Evolutionary conservation across 2,329 filamentous ascomycete species (phyloP), one percentile per base, ranked within the genome.

Genomic region (Pseudogymnoascus pannorum): DNA sequence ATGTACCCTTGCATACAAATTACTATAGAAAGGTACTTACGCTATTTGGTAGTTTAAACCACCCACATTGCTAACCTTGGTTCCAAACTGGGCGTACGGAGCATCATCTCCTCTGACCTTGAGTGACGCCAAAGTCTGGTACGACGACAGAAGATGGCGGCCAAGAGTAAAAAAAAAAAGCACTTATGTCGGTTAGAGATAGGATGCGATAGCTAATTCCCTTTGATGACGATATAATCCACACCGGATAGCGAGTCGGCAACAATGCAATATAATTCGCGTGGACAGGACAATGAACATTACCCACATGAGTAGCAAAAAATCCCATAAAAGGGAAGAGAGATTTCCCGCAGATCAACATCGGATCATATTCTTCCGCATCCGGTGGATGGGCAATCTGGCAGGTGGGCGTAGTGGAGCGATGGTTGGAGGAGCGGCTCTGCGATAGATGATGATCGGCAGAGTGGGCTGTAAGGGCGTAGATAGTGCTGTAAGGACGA

Each of bases 361-460:
- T 6, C 14, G 44, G 24, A 18, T 51, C 14, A 4, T n/a, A 3
- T 51, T 51, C 24, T 29, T 51, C 44, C 24, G 44, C 24, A 51
- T 51, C 24, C 44, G 44, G 44, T n/a, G 8, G 7, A 11, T 51
- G 24, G 44, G 44, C 44, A 29, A 51, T 51, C 44, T 51, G 44
- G 44, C 44, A 51, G 44, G n/a, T 51, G 44, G 44, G 44, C 8
- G 44, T 29, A 14, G 24, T 51, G 24, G 44, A 51, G 29, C 44
- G n/a, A 16, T 51, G 44, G 44, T 51, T 51, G 44, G 44, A 22
- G 44, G 44, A 51, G 24, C 44, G 44, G 44, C 44, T 51, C 44
- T 51, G 22, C 24, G 24, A 51, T 24, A 51, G 44, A 51, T 29
- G 44, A 51, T 51, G 44, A 51, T 51, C 44, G 22, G 29, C 22